These are phyloP conservation scores for Neoboletus magnificus DNA, from an alignment of 768 basidiomycete species.

Conservation along the genomic window DNA sequence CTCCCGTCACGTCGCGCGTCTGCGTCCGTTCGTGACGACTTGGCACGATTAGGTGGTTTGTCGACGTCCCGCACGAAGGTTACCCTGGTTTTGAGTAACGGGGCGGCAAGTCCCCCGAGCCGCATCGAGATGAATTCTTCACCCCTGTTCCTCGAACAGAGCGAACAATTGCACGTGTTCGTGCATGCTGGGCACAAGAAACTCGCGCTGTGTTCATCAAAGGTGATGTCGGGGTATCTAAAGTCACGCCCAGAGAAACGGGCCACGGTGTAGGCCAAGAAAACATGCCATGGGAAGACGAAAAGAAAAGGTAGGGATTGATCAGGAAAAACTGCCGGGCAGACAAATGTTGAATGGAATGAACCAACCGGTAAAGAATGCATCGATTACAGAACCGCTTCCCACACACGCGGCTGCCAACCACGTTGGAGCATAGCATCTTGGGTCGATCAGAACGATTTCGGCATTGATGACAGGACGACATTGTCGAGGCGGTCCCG, in stretches of 20 bases:
- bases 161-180: slow-evolving; percentile 47
- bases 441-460: slow-evolving; percentile 26
- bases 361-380: slow-evolving; percentile 31
- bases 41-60: background rate
- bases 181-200: slow-evolving; percentile 47
- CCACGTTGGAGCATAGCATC: slow-evolving; percentile 33
- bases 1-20: background rate
- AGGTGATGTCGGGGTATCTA: slow-evolving; percentile 41
- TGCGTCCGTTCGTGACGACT: background rate
- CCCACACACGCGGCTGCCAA: slow-evolving; percentile 23
- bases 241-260: background rate
- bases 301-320: background rate
- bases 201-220: slow-evolving; percentile 27
- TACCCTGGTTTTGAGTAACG: slow-evolving; percentile 21
- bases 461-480: slow-evolving; percentile 40
- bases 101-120: slow-evolving; percentile 20
- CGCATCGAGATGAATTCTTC: slow-evolving; percentile 42
- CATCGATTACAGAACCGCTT: slow-evolving; percentile 37
- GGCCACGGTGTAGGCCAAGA: background rate
- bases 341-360: background rate
- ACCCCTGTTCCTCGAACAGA: slow-evolving; percentile 43
- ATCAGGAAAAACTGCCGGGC: slow-evolving; percentile 2
- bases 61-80: slow-evolving; percentile 22
- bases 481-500: background rate
- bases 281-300: background rate